A percentile compares a stretch with the other conserved stretches of the same genome.
phyloP scores from a whole-genome alignment of 257 asterid species.

The Solanum megistacrolobum region DNA sequence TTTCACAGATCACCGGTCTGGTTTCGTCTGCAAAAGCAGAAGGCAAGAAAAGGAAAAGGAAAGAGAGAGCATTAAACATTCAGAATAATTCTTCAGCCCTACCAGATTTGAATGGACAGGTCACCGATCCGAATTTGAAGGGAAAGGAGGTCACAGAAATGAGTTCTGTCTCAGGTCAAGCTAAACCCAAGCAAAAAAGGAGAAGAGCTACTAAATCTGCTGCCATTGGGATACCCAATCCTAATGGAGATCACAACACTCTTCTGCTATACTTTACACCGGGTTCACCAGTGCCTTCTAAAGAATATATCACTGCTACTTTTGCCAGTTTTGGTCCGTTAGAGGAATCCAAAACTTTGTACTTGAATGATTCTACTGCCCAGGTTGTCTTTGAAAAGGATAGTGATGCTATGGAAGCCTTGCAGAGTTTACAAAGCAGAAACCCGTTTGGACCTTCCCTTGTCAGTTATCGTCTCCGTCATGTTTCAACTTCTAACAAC shows the following conservation, averaged over 20 bases:
- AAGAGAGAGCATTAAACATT: conserved; percentile 15
- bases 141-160: conserved; percentile 17
- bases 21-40: conserved; percentile 13
- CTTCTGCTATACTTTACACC: conserved; percentile 35
- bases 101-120: conserved; percentile 66
- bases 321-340: conserved; percentile 48
- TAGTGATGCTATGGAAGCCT: conserved; percentile 48
- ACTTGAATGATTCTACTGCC: conserved; percentile 13
- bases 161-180: conserved; percentile 8
- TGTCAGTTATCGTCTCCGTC: conserved; percentile 22
- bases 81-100: conserved; percentile 16
- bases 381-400: conserved; percentile 39
- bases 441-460: conserved; percentile 53
- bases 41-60: conserved; percentile 30
- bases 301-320: conserved; percentile 24
- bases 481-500: conserved; percentile 11
- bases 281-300: conserved; percentile 31
- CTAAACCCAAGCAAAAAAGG: conserved; percentile 17
- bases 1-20: conserved; percentile 6
- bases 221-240: background rate
- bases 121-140: conserved; percentile 8
- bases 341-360: conserved; percentile 40
- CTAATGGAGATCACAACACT: background rate
- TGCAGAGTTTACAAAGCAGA: conserved; percentile 42
- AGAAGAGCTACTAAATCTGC: conserved; percentile 16